phyloP scores from a whole-genome alignment of 441 rosid species.

The Cnidoscolus chayamansa region DNA sequence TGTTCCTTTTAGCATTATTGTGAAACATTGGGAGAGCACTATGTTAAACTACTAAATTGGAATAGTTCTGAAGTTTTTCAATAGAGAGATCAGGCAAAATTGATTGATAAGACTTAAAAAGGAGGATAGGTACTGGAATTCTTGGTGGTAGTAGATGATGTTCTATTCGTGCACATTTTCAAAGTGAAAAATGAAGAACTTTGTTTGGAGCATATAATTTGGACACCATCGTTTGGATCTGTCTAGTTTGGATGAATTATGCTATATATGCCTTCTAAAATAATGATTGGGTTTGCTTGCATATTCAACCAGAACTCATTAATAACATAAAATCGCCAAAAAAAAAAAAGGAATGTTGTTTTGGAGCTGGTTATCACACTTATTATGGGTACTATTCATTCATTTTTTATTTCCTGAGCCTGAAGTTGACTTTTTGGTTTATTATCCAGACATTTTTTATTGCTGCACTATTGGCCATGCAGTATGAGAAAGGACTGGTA shows the following conservation, averaged over 20 bases:
- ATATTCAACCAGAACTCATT: not conserved
- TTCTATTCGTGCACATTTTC: not conserved
- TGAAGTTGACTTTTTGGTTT: conserved; percentile 23
- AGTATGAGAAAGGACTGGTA: conserved; percentile 94
- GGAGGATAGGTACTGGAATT: not conserved
- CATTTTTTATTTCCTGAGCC: conserved; percentile 9
- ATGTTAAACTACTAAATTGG: not conserved
- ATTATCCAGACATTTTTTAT: conserved; percentile 80
- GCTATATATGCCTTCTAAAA: not conserved
- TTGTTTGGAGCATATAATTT: not conserved
- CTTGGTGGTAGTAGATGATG: conserved; percentile 10
- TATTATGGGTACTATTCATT: not conserved
- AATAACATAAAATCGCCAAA: not conserved
- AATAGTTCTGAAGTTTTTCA: not conserved
- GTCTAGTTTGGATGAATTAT: not conserved
- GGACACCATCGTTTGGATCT: not conserved
- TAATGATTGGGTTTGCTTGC: not conserved
- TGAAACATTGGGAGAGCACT: not conserved
- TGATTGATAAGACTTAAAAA: not conserved
- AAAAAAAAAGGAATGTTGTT: not conserved
- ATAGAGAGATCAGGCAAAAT: not conserved
- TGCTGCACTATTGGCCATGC: conserved; percentile 98
- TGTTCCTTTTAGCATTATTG: not conserved
- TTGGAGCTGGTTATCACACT: not conserved
- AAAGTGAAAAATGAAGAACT: not conserved